Percentiles rank a stretch among this genome's conserved stretches.
phyloP scores from a whole-genome alignment of 441 rosid genomes.

The Viola pubescens region DNA sequence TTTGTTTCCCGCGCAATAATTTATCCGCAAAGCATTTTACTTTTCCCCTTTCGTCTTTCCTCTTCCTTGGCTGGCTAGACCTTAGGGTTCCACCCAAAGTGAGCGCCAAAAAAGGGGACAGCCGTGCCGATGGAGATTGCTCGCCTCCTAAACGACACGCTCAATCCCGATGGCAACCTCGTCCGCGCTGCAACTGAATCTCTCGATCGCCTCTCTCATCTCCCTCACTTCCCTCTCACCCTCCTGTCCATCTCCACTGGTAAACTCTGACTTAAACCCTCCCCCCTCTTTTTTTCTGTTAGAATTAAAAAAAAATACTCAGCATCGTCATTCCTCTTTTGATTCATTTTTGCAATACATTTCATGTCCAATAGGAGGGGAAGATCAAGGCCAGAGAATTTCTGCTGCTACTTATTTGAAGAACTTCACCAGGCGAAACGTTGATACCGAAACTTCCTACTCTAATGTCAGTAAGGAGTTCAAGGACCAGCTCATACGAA shows the following conservation, averaged over 20 bases:
- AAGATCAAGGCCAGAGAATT: slow-evolving; percentile 49
- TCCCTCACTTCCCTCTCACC: slow-evolving; percentile 56
- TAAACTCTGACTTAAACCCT: slow-evolving; percentile 11
- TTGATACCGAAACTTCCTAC: slow-evolving; percentile 25
- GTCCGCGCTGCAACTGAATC: slow-evolving; percentile 51
- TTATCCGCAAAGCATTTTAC: background rate
- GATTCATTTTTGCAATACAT: background rate
- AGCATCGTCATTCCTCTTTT: background rate
- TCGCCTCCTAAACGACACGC: slow-evolving; percentile 54
- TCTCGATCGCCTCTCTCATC: slow-evolving; percentile 56
- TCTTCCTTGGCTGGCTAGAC: background rate
- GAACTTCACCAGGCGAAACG: slow-evolving; percentile 53
- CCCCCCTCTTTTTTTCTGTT: background rate
- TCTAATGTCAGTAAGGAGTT: slow-evolving; percentile 57
- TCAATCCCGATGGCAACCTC: slow-evolving; percentile 41
- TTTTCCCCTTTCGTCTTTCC: background rate
- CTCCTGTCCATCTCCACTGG: slow-evolving; percentile 66
- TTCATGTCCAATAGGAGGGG: slow-evolving; percentile 39
- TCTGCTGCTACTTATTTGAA: slow-evolving; percentile 81
- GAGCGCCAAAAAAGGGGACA: background rate
- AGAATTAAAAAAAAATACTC: background rate
- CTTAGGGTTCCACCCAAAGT: slow-evolving; percentile 25
- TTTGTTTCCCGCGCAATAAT: slow-evolving; percentile 24
- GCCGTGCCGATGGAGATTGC: slow-evolving; percentile 35
- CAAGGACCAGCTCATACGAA: slow-evolving; percentile 64